Conservation (phyloP, 768 basidiomycete species). For the Pulveroboletus ravenelii region DNA sequence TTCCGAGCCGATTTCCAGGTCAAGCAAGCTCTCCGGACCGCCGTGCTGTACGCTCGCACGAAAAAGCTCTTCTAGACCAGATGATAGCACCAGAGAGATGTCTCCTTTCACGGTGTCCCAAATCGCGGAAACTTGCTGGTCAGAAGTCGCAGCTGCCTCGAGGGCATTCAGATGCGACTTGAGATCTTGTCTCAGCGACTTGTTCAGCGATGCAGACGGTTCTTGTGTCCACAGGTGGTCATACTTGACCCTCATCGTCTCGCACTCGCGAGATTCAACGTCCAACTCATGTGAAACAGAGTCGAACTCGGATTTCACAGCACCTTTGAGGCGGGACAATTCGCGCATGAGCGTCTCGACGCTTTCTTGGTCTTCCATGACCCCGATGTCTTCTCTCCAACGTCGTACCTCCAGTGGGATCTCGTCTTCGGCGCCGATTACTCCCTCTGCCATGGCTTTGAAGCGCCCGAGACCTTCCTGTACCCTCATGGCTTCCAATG, state of each 20-base stretch:
- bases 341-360: slow-evolving; percentile 61
- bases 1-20: slow-evolving; percentile 64
- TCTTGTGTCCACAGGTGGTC: slow-evolving; percentile 83
- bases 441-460: slow-evolving; percentile 65
- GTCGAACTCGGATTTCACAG: slow-evolving; percentile 59
- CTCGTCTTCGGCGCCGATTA: slow-evolving; percentile 57
- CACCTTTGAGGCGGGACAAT: slow-evolving; percentile 53
- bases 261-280: slow-evolving; percentile 80
- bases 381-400: slow-evolving; percentile 68
- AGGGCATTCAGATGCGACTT: slow-evolving; percentile 69
- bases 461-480: slow-evolving; percentile 65
- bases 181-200: slow-evolving; percentile 69
- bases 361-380: slow-evolving; percentile 63
- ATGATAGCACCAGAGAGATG: slow-evolving; percentile 55
- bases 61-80: slow-evolving; percentile 61
- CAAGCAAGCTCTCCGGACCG: slow-evolving; percentile 50
- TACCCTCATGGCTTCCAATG: slow-evolving; percentile 77
- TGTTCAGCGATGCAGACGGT: slow-evolving; percentile 71
- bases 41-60: slow-evolving; percentile 43
- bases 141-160: slow-evolving; percentile 73
- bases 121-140: slow-evolving; percentile 65
- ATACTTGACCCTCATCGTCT: slow-evolving; percentile 82
- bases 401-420: slow-evolving; percentile 66
- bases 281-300: slow-evolving; percentile 65
- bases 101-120: slow-evolving; percentile 72